phyloP scores from a whole-genome alignment of 164 flowering plant species.

The Aristolochia fimbriata region DNA sequence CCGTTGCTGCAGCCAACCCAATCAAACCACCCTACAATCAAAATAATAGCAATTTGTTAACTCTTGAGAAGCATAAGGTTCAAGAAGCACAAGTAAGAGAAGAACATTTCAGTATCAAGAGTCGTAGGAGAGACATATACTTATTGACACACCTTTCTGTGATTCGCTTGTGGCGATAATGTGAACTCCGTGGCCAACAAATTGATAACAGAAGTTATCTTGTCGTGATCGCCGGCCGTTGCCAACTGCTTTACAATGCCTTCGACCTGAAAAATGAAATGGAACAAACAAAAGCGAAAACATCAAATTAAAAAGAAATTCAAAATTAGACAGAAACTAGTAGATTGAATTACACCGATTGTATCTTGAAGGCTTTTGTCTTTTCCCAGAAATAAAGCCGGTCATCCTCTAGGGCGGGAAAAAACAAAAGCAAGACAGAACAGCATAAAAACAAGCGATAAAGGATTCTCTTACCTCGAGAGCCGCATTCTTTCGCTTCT shows the following conservation, averaged over 20 bases:
- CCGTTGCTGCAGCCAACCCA: conserved; percentile 90
- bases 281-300: conserved; percentile 1
- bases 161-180: conserved; percentile 76
- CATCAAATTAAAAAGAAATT: conserved; percentile 7
- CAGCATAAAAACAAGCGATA: neutral
- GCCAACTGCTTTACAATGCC: conserved; percentile 83
- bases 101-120: neutral
- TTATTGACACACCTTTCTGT: conserved; percentile 55
- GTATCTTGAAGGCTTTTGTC: neutral
- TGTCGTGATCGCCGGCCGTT: conserved; percentile 64
- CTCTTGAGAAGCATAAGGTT: neutral
- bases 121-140: neutral
- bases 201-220: conserved; percentile 71
- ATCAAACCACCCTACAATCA: conserved; percentile 78
- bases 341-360: neutral
- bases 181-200: conserved; percentile 68
- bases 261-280: conserved; percentile 38
- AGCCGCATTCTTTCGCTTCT: conserved; percentile 98
- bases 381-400: neutral
- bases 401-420: neutral
- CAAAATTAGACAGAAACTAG: neutral
- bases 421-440: neutral
- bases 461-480: conserved; percentile 49
- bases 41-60: neutral
- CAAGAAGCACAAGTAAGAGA: neutral